These are phyloP conservation scores for Selaginella moellendorffii DNA, from an alignment of 75 land plant species.

Conservation along the genomic window DNA sequence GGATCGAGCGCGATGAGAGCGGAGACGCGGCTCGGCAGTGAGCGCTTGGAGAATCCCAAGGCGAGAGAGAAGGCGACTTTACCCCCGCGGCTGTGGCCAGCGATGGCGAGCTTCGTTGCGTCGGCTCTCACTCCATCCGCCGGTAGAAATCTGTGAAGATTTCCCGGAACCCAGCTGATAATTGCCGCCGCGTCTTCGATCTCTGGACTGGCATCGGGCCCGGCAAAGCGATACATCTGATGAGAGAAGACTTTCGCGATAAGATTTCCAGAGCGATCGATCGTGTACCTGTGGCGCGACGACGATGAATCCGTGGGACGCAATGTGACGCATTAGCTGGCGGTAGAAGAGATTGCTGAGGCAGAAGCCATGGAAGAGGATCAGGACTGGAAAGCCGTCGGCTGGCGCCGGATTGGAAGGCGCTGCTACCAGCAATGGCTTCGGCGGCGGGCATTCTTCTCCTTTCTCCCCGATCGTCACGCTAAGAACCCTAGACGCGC, in stretches of 20 bases:
- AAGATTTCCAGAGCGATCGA: no score
- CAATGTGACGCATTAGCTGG: constrained; percentile 65
- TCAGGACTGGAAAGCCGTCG: constrained; percentile 31
- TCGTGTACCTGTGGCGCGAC: constrained; percentile 87
- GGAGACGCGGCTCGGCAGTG: constrained; percentile 32
- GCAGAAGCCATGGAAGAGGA: constrained; percentile 70
- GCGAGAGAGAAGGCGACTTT: constrained; percentile 63
- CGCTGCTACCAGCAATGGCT: constrained; percentile 41
- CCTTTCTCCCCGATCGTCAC: not conserved
- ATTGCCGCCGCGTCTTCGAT: constrained; percentile 42
- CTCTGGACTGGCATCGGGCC: constrained; percentile 48
- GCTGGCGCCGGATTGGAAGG: constrained; percentile 39
- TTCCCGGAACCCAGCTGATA: constrained; percentile 51
- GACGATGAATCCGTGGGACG: constrained; percentile 71
- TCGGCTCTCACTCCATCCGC: constrained; percentile 25
- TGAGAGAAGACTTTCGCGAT: no score
- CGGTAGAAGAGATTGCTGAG: constrained; percentile 62
- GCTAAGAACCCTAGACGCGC: not conserved
- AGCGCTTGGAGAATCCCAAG: constrained; percentile 16
- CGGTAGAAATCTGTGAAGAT: constrained; percentile 15
- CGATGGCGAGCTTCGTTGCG: constrained; percentile 33
- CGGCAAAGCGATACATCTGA: constrained; percentile 54
- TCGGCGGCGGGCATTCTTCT: constrained; percentile 27
- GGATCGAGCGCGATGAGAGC: constrained; percentile 75
- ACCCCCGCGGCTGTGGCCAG: constrained; percentile 93